Base-by-base conservation (phyloP, 73 alveolate genomes). In the Paramecium caudatum region DNA sequence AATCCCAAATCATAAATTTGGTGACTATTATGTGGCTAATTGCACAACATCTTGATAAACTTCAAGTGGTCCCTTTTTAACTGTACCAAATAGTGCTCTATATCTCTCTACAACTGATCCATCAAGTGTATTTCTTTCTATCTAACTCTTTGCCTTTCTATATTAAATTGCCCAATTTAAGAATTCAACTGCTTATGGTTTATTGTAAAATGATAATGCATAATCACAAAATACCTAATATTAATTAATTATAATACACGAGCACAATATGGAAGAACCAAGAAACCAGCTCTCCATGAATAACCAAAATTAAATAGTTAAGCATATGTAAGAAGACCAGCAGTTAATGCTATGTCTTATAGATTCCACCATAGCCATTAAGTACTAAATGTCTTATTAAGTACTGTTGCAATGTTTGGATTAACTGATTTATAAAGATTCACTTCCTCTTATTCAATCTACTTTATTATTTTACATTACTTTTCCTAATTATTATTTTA, bases 211-310 rank as follows among this genome's bases (percentile, higher is more conserved):
- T 30, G 83, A 65, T 12, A 49, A 32, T 30, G 83, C 83, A 32
- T 65, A 65, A 5, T 65, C 47, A 65, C 34, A 65, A 49, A 65
- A 65, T 15, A 65, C 49, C 83, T 65, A 65, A 8, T n/a, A 30
- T 7, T 65, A 32, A 62, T n/a, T 15, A 2, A 36, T 25, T 33
- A 30, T 36, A 13, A 32, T 65, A 65, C 83, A 32, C 83, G 27
- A 32, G 83, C 83, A 65, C 83, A 65, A 65, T 65, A 65, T 13
- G 83, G 83, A 25, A 36, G 25, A 65, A 65, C 83, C 47, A 65
- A 65, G 55, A 65, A 36, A 8, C 47, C 49, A 8, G 34, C 6
- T 65, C 83, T 12, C 49, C 83, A 30, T 33, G 83, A 30, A n/a
- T 65, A 65, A 25, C 50, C 49, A 36, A 65, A 65, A 65, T 65